Evolutionary conservation across 2,329 filamentous ascomycete genomes (phyloP).

Genomic region (Plectosphaerella plurivora): DNA sequence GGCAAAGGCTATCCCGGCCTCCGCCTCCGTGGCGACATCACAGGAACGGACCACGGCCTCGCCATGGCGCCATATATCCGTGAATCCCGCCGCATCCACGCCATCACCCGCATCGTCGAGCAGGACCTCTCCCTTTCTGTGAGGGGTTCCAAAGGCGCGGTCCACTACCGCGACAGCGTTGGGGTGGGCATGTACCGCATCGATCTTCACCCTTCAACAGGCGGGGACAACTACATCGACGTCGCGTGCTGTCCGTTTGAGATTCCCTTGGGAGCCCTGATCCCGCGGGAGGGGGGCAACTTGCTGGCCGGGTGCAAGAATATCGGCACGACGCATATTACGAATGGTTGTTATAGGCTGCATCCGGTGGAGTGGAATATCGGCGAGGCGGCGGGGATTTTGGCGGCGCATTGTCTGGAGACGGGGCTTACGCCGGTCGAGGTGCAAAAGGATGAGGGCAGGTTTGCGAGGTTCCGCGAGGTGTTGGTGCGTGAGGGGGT

Average conservation of each 20-base stretch:
- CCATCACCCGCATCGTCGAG: slow-evolving; percentile 17
- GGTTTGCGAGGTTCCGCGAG: slow-evolving; percentile 9
- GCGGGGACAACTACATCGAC: slow-evolving; percentile 22
- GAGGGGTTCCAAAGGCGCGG: slow-evolving; percentile 14
- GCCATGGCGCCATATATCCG: slow-evolving; percentile 22
- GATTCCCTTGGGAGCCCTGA: slow-evolving; percentile 18
- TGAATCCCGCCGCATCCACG: slow-evolving; percentile 19
- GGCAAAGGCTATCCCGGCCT: slow-evolving; percentile 18
- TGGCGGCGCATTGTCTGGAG: slow-evolving; percentile 18
- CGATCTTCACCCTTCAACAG: slow-evolving; percentile 20
- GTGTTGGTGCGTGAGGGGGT: slow-evolving; percentile 9
- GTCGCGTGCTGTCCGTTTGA: slow-evolving; percentile 22
- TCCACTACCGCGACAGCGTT: slow-evolving; percentile 18
- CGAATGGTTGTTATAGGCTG: slow-evolving; percentile 20
- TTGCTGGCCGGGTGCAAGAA: slow-evolving; percentile 20
- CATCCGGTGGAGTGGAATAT: slow-evolving; percentile 24
- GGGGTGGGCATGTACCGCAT: slow-evolving; percentile 23
- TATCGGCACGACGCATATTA: slow-evolving; percentile 22
- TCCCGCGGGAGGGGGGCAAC: slow-evolving; percentile 12
- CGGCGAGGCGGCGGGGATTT: slow-evolving; percentile 17
- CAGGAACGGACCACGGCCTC: slow-evolving; percentile 19
- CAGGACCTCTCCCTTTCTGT: slow-evolving; percentile 18
- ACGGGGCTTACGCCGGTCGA: slow-evolving; percentile 12
- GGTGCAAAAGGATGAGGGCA: slow-evolving; percentile 10
- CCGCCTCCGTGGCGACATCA: slow-evolving; percentile 18